Evolutionary conservation across 2,329 filamentous ascomycete genomes (phyloP).

Genomic region (Periconia macrospinosa): DNA sequence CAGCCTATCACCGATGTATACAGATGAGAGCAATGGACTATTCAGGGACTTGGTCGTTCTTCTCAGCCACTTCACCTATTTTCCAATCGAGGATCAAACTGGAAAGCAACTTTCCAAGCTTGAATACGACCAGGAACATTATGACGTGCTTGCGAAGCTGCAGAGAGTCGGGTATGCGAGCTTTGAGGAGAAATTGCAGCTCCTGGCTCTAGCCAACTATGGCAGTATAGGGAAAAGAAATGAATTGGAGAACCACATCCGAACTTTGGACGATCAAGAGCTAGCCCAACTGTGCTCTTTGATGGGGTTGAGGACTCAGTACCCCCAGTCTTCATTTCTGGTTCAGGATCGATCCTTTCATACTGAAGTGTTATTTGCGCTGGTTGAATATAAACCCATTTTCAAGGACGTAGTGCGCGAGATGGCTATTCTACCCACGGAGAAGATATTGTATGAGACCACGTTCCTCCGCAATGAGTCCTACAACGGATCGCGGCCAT

Average conservation of each 20-base stretch:
- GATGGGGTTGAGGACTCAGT: constrained; percentile 79
- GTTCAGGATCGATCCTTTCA: constrained; percentile 65
- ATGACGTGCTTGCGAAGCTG: constrained; percentile 72
- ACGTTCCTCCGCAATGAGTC: constrained; percentile 78
- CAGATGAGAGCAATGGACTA: constrained; percentile 72
- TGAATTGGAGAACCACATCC: constrained; percentile 77
- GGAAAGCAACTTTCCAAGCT: constrained; percentile 72
- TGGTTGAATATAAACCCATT: constrained; percentile 74
- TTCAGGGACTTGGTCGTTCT: constrained; percentile 79
- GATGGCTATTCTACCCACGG: constrained; percentile 80
- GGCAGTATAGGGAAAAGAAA: constrained; percentile 78
- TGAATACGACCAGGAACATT: constrained; percentile 80
- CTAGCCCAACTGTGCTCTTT: constrained; percentile 67
- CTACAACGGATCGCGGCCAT: constrained; percentile 83
- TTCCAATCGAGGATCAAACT: constrained; percentile 88
- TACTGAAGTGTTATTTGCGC: constrained; percentile 72
- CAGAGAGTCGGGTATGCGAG: constrained; percentile 75
- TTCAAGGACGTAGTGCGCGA: constrained; percentile 79
- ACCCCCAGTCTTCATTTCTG: constrained; percentile 71
- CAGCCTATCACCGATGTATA: constrained; percentile 75
- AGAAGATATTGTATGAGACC: constrained; percentile 76
- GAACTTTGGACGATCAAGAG: constrained; percentile 73
- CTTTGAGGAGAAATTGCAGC: constrained; percentile 88
- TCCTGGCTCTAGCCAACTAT: constrained; percentile 90
- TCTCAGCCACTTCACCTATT: constrained; percentile 84